Evolutionary conservation across 352 stramenopile genomes (phyloP).

Genomic region (Globisporangium cystogenes): DNA sequence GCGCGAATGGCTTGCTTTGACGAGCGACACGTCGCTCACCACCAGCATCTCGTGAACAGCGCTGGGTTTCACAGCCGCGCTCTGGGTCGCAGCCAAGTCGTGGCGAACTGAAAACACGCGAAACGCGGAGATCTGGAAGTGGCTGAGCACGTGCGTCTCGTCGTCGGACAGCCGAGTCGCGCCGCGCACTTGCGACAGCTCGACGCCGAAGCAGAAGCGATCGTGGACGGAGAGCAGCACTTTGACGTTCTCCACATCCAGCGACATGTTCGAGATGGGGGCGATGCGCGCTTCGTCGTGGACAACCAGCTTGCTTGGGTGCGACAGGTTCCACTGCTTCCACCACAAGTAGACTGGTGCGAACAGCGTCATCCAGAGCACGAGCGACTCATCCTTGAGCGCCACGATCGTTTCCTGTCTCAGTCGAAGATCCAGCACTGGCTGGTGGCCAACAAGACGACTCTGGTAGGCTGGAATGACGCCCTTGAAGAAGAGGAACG

Average conservation of each 20-base stretch:
- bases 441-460: conserved; percentile 69
- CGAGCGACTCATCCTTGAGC: conserved; percentile 71
- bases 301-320: conserved; percentile 51
- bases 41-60: conserved; percentile 38
- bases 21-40: conserved; percentile 23
- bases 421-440: conserved; percentile 43
- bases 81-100: conserved; percentile 24
- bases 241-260: conserved; percentile 40
- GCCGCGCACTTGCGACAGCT: conserved; percentile 28
- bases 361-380: conserved; percentile 75
- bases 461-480: conserved; percentile 78
- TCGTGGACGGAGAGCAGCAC: conserved; percentile 56
- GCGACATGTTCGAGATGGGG: conserved; percentile 54
- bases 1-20: conserved; percentile 45
- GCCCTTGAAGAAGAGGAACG: conserved; percentile 52
- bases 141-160: conserved; percentile 24
- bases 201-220: conserved; percentile 48
- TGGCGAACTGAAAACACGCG: conserved; percentile 34
- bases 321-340: conserved; percentile 72
- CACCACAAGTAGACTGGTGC: conserved; percentile 81
- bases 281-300: conserved; percentile 49
- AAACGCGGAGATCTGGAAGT: conserved; percentile 21
- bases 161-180: conserved; percentile 25
- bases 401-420: conserved; percentile 42
- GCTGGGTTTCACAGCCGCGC: conserved; percentile 14